Base-by-base conservation (phyloP, 1,284 basidiomycete genomes). In the Cryptococcus sp. region DNA sequence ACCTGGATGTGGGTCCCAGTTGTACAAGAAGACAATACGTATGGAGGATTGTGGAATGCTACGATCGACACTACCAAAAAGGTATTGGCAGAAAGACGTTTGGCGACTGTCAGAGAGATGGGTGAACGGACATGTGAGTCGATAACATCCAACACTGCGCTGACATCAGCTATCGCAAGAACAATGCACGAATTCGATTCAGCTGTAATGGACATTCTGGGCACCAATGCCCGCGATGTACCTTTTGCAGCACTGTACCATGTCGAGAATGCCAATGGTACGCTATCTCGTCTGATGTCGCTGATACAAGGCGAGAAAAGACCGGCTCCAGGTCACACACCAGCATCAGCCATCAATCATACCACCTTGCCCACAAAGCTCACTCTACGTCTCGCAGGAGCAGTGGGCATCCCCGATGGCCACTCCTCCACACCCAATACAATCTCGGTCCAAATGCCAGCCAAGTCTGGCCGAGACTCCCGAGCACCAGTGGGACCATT, bases 231-330 rank as follows among this genome's bases (percentile, higher is more conserved):
- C 4, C 54, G 56, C 36, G 72, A 74, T 52, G 59, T 61, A 2
- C 72, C 72, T 0, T 74, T 74, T 42, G 72, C 70, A 3, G 57
- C 69, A 2, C 45, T 75, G 18, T 75, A 72, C 49, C 62, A 70
- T 23, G 67, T 72, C 24, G 60, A 64, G n/a, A 45, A 31, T 24
- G 50, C 49, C 25, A 40, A 42, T 10, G 47, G 55, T 57, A 46
- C 53, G 60, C 48, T 16, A 18, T 7, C 19, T 11, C 14, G 4
- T 52, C 10, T 24, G 11, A 41, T 19, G 25, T 14, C 45, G 21
- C 19, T 22, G 42, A 9, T 19, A 36, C 18, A 36, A n/a, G 22
- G 34, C 10, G 46, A 58, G 19, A 45, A 45, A 21, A 46, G 47
- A 39, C 13, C 39, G 22, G 50, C 18, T 23, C 16, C 21, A 24